Conservation (phyloP, 306 rosid species). For the Cucurbita pepo region DNA sequence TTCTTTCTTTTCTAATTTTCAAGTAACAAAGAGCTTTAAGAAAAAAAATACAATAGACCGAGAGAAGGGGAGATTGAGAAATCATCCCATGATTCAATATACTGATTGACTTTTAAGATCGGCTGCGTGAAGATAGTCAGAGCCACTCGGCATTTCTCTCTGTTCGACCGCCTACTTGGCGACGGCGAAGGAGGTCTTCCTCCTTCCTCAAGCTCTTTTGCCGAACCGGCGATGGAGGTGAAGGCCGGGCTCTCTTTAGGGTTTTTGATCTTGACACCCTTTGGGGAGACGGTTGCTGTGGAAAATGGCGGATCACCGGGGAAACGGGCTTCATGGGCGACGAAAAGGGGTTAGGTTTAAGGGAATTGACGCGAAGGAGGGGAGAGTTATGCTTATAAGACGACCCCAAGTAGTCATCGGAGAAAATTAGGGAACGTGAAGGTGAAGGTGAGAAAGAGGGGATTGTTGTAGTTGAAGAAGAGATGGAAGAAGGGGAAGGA, state of each 20-base stretch:
- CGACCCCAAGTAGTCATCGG: constrained; percentile 51
- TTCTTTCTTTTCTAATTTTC: too few relatives aligned
- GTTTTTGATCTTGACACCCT: constrained; percentile 10
- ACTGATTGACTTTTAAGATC: not conserved
- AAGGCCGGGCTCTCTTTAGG: constrained; percentile 46
- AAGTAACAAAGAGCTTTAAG: too few relatives aligned
- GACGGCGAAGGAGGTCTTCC: constrained; percentile 35
- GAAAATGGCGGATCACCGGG: not conserved
- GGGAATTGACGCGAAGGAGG: constrained; percentile 39
- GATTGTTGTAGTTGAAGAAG: constrained; percentile 26
- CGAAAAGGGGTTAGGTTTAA: constrained; percentile 22
- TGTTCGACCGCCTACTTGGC: constrained; percentile 35
- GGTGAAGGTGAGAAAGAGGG: constrained; percentile 32
- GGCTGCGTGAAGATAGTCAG: not conserved
- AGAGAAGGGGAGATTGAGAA: too few relatives aligned
- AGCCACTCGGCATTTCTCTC: constrained; percentile 3
- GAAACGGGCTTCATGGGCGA: not conserved
- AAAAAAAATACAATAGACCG: too few relatives aligned
- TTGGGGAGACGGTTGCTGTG: constrained; percentile 5
- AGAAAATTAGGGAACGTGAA: constrained; percentile 34
- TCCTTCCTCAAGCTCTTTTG: constrained; percentile 72
- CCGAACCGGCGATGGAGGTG: constrained; percentile 14
- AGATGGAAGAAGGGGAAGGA: constrained; percentile 37
- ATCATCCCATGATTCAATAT: too few relatives aligned
- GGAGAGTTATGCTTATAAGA: constrained; percentile 64